Conservation (phyloP, 768 basidiomycete species). For the Trametes meyenii region DNA sequence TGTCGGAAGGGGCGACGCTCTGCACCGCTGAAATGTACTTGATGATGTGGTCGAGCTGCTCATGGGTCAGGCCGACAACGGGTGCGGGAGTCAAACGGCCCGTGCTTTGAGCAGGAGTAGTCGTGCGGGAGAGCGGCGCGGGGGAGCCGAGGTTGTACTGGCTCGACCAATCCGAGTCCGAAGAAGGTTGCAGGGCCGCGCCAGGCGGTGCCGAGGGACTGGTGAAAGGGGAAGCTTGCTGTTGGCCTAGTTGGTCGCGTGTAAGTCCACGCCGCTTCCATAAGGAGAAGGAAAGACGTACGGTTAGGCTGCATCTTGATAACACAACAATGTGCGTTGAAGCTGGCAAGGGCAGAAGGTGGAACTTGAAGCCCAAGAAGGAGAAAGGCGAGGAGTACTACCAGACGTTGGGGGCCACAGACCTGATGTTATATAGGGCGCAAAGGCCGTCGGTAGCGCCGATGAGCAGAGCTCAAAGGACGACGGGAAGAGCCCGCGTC, state of each 20-base stretch:
- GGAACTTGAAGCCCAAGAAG: conserved; percentile 2
- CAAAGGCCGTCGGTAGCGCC: conserved; percentile 1
- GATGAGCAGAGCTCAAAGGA: conserved; percentile 16
- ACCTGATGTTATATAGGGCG: conserved; percentile 10
- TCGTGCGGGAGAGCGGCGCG: conserved; percentile 15
- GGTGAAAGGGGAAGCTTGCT: conserved; percentile 15
- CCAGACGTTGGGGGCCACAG: conserved; percentile 3
- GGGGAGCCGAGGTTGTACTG: conserved; percentile 5
- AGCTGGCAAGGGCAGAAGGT: neutral
- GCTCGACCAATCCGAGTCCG: conserved; percentile 13
- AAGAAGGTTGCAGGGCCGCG: conserved; percentile 7
- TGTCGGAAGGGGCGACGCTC: neutral
- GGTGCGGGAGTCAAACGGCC: conserved; percentile 2
- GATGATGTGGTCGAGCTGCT: conserved; percentile 6
- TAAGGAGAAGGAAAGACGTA: neutral
- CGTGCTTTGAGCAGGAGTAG: conserved; percentile 10
- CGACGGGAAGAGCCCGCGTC: conserved; percentile 6
- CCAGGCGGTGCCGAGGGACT: conserved; percentile 17
- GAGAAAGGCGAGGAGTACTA: conserved; percentile 3
- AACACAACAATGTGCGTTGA: neutral
- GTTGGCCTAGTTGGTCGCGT: neutral
- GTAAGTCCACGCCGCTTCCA: neutral
- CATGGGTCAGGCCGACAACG: neutral
- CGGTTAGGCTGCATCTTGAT: conserved; percentile 18
- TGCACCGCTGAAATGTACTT: neutral